Conservation (phyloP, 2,329 filamentous ascomycete species). For the Aureobasidium sp. region DNA sequence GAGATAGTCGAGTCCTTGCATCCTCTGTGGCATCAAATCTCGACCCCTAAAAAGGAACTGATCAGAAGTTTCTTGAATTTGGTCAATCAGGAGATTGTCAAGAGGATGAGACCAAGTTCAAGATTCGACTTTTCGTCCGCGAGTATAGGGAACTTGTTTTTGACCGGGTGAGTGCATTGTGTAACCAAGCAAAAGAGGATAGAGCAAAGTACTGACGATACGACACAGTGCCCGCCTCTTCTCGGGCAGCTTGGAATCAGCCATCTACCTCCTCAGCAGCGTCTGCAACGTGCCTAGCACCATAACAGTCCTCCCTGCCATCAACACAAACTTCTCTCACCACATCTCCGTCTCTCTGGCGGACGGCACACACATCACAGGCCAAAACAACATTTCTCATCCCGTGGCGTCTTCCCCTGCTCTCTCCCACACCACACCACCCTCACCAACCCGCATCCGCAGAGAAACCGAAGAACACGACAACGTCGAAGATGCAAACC, state of each 20-base stretch:
- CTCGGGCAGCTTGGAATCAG: slow-evolving; percentile 83
- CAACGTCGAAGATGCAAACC: slow-evolving; percentile 66
- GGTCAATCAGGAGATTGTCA: slow-evolving; percentile 42
- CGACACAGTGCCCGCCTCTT: slow-evolving; percentile 78
- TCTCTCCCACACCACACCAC: not conserved
- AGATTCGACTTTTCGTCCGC: slow-evolving; percentile 42
- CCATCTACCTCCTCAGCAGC: slow-evolving; percentile 79
- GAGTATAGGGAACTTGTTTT: slow-evolving; percentile 43
- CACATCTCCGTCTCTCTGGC: slow-evolving; percentile 80
- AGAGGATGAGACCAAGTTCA: slow-evolving; percentile 36
- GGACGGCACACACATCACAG: slow-evolving; percentile 71
- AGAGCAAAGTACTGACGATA: too few species aligned
- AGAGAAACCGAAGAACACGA: slow-evolving; percentile 49
- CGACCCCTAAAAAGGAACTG: slow-evolving; percentile 42
- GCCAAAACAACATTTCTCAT: slow-evolving; percentile 88
- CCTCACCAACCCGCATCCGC: not conserved
- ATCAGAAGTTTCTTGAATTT: slow-evolving; percentile 42
- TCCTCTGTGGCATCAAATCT: slow-evolving; percentile 55
- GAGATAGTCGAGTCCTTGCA: slow-evolving; percentile 80
- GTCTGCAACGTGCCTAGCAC: slow-evolving; percentile 75
- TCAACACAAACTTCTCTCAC: slow-evolving; percentile 91
- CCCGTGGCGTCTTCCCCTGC: not conserved
- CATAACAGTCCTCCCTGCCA: slow-evolving; percentile 74
- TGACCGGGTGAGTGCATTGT: slow-evolving; percentile 43
- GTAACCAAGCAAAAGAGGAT: too few species aligned